Evolutionary conservation across 192 early-diverging fungal species (phyloP), one percentile per base, ranked within the genome.

Genomic region (Paraglomus brasilianum): DNA sequence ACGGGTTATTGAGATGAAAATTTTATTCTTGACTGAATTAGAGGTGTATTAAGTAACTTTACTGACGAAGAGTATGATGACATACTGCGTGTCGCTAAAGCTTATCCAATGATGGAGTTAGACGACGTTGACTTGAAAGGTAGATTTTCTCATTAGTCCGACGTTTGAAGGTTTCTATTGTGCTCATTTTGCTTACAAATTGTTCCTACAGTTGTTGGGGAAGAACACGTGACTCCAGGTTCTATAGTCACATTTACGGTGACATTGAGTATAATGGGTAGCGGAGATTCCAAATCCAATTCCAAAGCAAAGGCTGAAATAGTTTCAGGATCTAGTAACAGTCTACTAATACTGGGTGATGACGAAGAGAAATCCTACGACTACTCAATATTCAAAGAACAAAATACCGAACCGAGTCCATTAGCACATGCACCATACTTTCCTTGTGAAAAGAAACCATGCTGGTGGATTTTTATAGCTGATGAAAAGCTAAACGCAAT

Each of bases 391-490:
- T 21, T 56, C 4, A 17, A 78, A 62, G 71, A 73, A 21, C 42
- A 48, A 57, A 73, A 81, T 53, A 39, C 64, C 3, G 17, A 72
- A 44, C 22, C 53, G 15, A 73, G 75, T 15, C 78, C 75, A 8
- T 46, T 71, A 17, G 86, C 82, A 2, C 89, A 92, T 69, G 81
- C 86, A 8, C 91, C 91, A 8, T 86, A 86, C 57, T 92, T 83
- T 75, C 85, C 89, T 45, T 75, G 69, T 17, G 84, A 86, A 71
- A 92, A 92, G 81, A 89, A 86, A 59, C 87, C 93, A 46, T 85
- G 79, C 77, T 99, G 94, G 93, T 97, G 92, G 92, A 82, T 98
- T 39, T 85, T 92, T 55, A 82, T 99, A 77, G 94, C 91, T 22
- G 90, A 94, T 72, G 86, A 85, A 73, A 89, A 89, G 75, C 87